phyloP scores from a whole-genome alignment of 75 land plant genomes.

The Pseudotsuga menziesii region DNA sequence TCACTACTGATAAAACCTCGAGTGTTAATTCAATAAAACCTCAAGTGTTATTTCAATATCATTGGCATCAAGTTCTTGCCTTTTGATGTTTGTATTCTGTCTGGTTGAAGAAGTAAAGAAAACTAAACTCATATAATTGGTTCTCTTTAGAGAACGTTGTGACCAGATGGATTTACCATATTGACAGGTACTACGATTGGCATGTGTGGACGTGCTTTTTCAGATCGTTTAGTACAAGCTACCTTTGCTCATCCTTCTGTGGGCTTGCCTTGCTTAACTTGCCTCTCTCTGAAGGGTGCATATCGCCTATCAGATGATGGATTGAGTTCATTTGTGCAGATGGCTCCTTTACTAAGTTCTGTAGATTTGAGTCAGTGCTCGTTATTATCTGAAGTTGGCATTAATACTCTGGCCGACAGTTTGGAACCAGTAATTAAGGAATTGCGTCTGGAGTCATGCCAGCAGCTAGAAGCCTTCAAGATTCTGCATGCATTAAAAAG shows the following conservation, averaged over 20 bases:
- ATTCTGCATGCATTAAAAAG: slow-evolving; percentile 47
- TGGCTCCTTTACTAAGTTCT: slow-evolving; percentile 44
- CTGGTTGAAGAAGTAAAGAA: neutral
- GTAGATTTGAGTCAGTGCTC: slow-evolving; percentile 58
- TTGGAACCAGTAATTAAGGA: slow-evolving; percentile 38
- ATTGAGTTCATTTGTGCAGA: slow-evolving; percentile 26
- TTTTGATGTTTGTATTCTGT: neutral
- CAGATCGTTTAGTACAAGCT: slow-evolving; percentile 35
- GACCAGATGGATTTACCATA: neutral
- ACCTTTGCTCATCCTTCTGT: slow-evolving; percentile 28
- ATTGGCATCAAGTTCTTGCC: neutral
- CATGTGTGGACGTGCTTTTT: slow-evolving; percentile 59
- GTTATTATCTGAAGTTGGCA: slow-evolving; percentile 34
- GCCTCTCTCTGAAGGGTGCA: slow-evolving; percentile 49
- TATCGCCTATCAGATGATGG: slow-evolving; percentile 68
- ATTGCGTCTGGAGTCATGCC: slow-evolving; percentile 52
- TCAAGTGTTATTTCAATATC: neutral
- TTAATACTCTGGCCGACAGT: slow-evolving; percentile 24
- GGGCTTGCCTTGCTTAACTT: slow-evolving; percentile 27
- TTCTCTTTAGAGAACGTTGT: neutral
- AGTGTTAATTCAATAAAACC: neutral
- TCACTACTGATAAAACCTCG: neutral
- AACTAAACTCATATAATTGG: too few species aligned
- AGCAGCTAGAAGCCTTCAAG: slow-evolving; percentile 38
- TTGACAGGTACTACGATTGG: slow-evolving; percentile 57